Conservation (phyloP, 208 protist species). For the Trypanosoma rangeli region DNA sequence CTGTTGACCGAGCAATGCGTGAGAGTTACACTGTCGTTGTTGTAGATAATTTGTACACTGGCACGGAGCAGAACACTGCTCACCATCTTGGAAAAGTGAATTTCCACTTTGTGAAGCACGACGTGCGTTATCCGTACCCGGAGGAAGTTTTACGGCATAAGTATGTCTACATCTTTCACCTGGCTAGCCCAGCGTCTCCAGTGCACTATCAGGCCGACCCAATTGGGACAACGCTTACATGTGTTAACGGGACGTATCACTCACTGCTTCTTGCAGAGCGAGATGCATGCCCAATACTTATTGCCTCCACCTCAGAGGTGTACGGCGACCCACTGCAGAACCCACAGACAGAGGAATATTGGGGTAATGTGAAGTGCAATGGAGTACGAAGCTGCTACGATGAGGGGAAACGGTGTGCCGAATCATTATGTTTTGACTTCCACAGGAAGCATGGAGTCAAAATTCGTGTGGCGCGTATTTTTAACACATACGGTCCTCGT, state of each 20-base stretch:
- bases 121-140: constrained; percentile 58
- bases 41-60: constrained; percentile 94
- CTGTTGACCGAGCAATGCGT: constrained; percentile 77
- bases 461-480: constrained; percentile 93
- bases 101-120: constrained; percentile 90
- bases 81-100: constrained; percentile 54
- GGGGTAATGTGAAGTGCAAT: constrained; percentile 91
- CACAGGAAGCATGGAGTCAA: constrained; percentile 61
- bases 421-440: constrained; percentile 93
- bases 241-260: constrained; percentile 91
- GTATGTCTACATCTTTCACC: constrained; percentile 93
- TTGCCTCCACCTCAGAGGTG: constrained; percentile 93
- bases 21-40: constrained; percentile 78
- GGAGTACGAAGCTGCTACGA: constrained; percentile 94
- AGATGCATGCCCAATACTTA: constrained; percentile 72
- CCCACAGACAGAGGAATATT: constrained; percentile 91
- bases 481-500: constrained; percentile 96
- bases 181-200: constrained; percentile 94
- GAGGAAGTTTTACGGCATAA: constrained; percentile 35
- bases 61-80: constrained; percentile 58
- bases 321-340: constrained; percentile 92
- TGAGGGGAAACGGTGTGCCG: constrained; percentile 95
- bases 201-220: constrained; percentile 91
- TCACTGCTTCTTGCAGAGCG: constrained; percentile 88
- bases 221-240: constrained; percentile 94